A percentile compares a stretch with the other conserved stretches of the same genome.
These are phyloP conservation scores for Fusarium clavum DNA, from an alignment of 2,329 filamentous ascomycete genomes.

Conservation along the genomic window DNA sequence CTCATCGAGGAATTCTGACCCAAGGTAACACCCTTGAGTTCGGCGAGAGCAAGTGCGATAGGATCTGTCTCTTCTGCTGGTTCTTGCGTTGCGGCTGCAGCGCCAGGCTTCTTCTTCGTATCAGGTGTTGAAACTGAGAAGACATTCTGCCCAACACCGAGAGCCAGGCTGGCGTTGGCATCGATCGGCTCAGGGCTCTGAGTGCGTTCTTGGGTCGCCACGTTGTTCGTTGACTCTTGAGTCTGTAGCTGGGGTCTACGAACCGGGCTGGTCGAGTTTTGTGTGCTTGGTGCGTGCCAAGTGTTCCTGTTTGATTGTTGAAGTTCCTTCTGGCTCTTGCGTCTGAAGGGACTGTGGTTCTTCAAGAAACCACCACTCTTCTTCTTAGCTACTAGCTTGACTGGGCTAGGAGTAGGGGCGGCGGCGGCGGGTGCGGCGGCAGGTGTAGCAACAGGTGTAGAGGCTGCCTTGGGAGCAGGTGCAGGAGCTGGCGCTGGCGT, in stretches of 20 bases:
- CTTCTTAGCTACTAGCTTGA: constrained; percentile 75
- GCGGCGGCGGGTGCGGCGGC: not conserved
- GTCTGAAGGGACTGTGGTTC: constrained; percentile 89
- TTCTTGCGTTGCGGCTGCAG: constrained; percentile 48
- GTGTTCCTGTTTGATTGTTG: constrained; percentile 66
- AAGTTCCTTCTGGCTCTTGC: constrained; percentile 86
- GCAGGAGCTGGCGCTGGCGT: not conserved
- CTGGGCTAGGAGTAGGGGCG: constrained; percentile 55
- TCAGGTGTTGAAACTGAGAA: constrained; percentile 90
- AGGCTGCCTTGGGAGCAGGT: not conserved
- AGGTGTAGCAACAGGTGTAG: not conserved
- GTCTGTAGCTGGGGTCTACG: constrained; percentile 56
- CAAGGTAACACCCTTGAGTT: constrained; percentile 84
- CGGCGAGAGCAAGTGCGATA: constrained; percentile 90
- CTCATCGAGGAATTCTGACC: constrained; percentile 82
- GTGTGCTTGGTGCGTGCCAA: constrained; percentile 61
- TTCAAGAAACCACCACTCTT: constrained; percentile 92
- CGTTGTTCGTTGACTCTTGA: constrained; percentile 50
- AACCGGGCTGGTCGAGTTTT: constrained; percentile 47
- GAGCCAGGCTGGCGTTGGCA: constrained; percentile 88
- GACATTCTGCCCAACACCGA: constrained; percentile 96
- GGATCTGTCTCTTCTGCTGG: constrained; percentile 78
- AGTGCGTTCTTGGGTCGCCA: constrained; percentile 57
- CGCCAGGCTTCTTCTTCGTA: constrained; percentile 55
- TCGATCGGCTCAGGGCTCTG: constrained; percentile 87